These are phyloP conservation scores for Colletotrichum sp. DNA, from an alignment of 2,329 filamentous ascomycete species.

Conservation along the genomic window DNA sequence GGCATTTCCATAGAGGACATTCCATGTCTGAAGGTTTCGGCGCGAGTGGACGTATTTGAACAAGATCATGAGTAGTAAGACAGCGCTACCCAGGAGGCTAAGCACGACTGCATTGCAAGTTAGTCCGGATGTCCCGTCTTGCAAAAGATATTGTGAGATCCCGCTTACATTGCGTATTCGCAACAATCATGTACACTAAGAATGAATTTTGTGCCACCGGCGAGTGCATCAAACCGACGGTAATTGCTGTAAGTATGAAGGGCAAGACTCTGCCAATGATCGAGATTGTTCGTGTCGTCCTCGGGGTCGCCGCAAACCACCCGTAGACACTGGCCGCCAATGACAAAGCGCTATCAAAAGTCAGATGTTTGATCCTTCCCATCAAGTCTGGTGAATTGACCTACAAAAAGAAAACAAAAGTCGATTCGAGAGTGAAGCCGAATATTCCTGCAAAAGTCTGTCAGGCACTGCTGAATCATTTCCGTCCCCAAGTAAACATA, in stretches of 20 bases:
- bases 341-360: background rate
- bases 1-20: conserved; percentile 33
- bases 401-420: conserved; percentile 19
- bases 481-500: background rate
- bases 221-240: conserved; percentile 7
- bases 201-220: background rate
- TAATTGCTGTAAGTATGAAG: background rate
- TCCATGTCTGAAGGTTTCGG: conserved; percentile 33
- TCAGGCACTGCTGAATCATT: background rate
- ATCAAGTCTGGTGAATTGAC: background rate
- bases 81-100: conserved; percentile 29
- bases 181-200: conserved; percentile 5
- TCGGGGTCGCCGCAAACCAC: conserved; percentile 15
- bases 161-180: conserved; percentile 8
- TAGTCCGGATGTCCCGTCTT: background rate
- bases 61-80: conserved; percentile 43
- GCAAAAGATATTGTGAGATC: background rate
- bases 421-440: conserved; percentile 10
- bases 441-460: background rate
- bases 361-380: background rate
- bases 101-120: background rate
- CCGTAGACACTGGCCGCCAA: conserved; percentile 16
- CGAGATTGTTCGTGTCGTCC: conserved; percentile 8
- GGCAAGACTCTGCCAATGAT: conserved; percentile 6
- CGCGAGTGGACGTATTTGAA: conserved; percentile 44